Evolutionary conservation across 495 filamentous ascomycete species (phyloP), one percentile per base, ranked within the genome.

Genomic region (Talaromyces adpressus): DNA sequence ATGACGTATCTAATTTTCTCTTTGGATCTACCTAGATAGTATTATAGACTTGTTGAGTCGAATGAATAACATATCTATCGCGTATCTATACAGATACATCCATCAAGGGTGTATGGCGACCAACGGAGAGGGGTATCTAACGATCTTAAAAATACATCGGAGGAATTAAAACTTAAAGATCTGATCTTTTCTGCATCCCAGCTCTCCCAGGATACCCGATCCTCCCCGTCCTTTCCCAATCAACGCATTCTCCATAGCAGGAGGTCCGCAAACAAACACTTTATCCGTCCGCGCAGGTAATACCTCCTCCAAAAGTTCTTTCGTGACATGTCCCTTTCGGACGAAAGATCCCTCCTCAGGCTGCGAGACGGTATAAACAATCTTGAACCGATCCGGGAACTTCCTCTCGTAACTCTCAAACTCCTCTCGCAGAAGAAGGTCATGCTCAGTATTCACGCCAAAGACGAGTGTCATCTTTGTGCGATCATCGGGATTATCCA

Each of bases 191-290:
- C 57, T 67, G 65, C 79, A 86, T 18, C 84, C 84, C 68, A 87
- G 64, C 66, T 82, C 65, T 2, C 66, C 65, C 70, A 87, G 57
- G 67, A 85, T 75, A 0, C 83, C 84, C 1, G 9, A 56, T 14
- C 71, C 65, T 22, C 59, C 65, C 3, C 69, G 39, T 62, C 71
- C 66, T 25, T 65, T 72, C 3, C 56, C 85, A 57, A 80, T 76
- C 62, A 89, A 70, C 4, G 83, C 74, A 47, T 73, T 72, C 70
- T 88, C 83, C 85, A 89, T 87, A 2, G 79, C 78, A 32, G 84
- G 84, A 22, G 85, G 85, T 1, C 87, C 87, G 65, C 86, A 89
- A 4, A 90, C 78, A 66, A 90, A 86, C 7, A 90, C 80, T 68
- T 87, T 87, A 3, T 80, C 77, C 65, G 69, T 65, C 25, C 76